A percentile compares a stretch with the other conserved stretches of the same genome.
Evolutionary conservation across 306 rosid species (phyloP).

Genomic region (Cicer judaicum): DNA sequence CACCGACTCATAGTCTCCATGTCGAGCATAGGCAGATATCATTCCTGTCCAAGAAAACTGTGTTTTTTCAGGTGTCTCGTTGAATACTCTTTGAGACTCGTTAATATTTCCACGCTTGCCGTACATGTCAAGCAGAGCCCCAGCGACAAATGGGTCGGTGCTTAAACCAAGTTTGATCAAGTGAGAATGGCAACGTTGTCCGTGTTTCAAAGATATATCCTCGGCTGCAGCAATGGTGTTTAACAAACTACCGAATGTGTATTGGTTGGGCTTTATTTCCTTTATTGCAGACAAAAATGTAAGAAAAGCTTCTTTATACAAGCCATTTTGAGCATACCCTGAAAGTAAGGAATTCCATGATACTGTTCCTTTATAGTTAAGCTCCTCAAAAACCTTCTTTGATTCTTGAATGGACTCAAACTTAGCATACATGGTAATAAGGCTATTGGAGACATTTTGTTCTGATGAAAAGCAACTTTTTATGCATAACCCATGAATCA

Average conservation of each 20-base stretch:
- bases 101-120: constrained; percentile 80
- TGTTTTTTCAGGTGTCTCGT: constrained; percentile 59
- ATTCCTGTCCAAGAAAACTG: constrained; percentile 80
- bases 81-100: constrained; percentile 69
- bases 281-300: constrained; percentile 59
- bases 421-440: constrained; percentile 88
- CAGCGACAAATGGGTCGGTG: constrained; percentile 64
- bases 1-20: constrained; percentile 71
- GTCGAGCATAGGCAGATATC: constrained; percentile 75
- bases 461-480: constrained; percentile 62
- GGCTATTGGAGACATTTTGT: constrained; percentile 67
- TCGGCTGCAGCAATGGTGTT: constrained; percentile 76
- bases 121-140: constrained; percentile 84
- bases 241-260: constrained; percentile 86
- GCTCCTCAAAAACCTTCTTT: constrained; percentile 75
- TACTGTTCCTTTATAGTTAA: constrained; percentile 58
- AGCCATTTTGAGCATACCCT: constrained; percentile 78
- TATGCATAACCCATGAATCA: constrained; percentile 68
- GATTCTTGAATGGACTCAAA: constrained; percentile 70
- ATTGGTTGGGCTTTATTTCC: constrained; percentile 74
- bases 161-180: constrained; percentile 66
- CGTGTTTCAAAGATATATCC: constrained; percentile 71
- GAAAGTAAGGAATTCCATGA: constrained; percentile 94
- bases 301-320: constrained; percentile 66
- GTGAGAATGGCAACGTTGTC: constrained; percentile 76